Evolutionary conservation across 345 rosid genomes (phyloP).

Genomic region (Kandelia obovata): DNA sequence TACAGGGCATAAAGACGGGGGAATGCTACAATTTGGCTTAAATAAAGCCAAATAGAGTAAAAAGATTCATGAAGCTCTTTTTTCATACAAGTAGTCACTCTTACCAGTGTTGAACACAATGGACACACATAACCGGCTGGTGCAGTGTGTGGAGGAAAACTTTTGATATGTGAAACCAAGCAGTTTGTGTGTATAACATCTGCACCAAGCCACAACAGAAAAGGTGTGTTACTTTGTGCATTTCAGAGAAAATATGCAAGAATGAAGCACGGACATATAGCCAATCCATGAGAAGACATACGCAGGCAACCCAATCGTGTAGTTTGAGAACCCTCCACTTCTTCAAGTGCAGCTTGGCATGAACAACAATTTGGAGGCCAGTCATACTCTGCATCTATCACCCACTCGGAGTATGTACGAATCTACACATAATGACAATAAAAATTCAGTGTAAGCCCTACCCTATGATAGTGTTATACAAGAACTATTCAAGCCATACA

Average conservation of each 20-base stretch:
- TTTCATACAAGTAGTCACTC: slow-evolving; percentile 6
- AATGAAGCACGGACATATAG: slow-evolving; percentile 10
- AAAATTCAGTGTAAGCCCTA: slow-evolving; percentile 5
- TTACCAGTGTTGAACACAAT: slow-evolving; percentile 79
- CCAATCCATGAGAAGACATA: slow-evolving; percentile 42
- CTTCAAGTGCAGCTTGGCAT: slow-evolving; percentile 70
- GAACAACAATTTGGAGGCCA: slow-evolving; percentile 91
- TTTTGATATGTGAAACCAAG: slow-evolving; percentile 71
- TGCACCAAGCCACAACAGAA: slow-evolving; percentile 29
- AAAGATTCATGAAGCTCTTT: background rate
- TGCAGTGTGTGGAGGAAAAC: slow-evolving; percentile 93
- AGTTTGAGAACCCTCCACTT: slow-evolving; percentile 58
- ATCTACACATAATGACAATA: slow-evolving; percentile 42
- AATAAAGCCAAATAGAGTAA: background rate
- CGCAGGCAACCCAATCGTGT: slow-evolving; percentile 99
- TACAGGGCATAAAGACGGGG: too few relatives aligned
- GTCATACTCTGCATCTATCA: slow-evolving; percentile 96
- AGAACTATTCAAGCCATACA: background rate
- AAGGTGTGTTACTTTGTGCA: slow-evolving; percentile 14
- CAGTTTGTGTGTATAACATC: slow-evolving; percentile 91
- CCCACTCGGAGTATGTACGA: slow-evolving; percentile 98
- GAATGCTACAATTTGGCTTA: too few relatives aligned
- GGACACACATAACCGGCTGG: slow-evolving; percentile 97
- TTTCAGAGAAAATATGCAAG: background rate
- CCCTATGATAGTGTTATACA: slow-evolving; percentile 1